Conservation (phyloP, 1,284 basidiomycete species). For the Sphaerobolus stellatus region DNA sequence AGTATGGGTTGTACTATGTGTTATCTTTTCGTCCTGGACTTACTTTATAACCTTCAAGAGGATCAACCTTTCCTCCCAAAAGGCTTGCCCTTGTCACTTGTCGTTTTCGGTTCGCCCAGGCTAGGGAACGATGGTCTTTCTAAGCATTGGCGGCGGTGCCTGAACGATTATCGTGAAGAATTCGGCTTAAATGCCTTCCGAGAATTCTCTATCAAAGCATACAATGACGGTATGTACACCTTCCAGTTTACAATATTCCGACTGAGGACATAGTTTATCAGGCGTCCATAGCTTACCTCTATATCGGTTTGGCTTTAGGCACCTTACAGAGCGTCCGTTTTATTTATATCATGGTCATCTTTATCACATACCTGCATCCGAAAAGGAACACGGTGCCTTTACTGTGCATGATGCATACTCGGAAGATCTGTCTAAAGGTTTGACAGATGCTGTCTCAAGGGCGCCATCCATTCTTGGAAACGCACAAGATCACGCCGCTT, state of each 20-base stretch:
- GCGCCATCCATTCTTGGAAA: not conserved
- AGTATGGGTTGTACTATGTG: constrained; percentile 51
- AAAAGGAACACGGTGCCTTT: constrained; percentile 48
- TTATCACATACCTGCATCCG: constrained; percentile 44
- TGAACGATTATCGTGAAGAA: constrained; percentile 32
- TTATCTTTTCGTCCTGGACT: constrained; percentile 47
- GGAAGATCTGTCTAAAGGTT: constrained; percentile 19
- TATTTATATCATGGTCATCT: constrained; percentile 47
- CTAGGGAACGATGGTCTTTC: constrained; percentile 45
- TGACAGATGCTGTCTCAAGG: not conserved
- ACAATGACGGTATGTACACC: constrained; percentile 49
- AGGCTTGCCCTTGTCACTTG: constrained; percentile 37
- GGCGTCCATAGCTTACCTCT: constrained; percentile 56
- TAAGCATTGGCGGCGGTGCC: constrained; percentile 40
- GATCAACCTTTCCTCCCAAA: constrained; percentile 19
- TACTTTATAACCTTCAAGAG: constrained; percentile 35
- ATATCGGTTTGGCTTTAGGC: constrained; percentile 47
- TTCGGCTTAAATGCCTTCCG: constrained; percentile 39
- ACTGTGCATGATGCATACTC: constrained; percentile 23
- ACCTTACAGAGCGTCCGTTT: constrained; percentile 46
- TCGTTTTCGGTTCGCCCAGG: constrained; percentile 50
- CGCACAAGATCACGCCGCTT: constrained; percentile 19
- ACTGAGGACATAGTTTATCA: constrained; percentile 19
- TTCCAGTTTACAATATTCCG: not conserved
- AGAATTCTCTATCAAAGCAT: constrained; percentile 52